phyloP scores from a whole-genome alignment of 2,329 filamentous ascomycete species.

The Blastomyces gilchristii region DNA sequence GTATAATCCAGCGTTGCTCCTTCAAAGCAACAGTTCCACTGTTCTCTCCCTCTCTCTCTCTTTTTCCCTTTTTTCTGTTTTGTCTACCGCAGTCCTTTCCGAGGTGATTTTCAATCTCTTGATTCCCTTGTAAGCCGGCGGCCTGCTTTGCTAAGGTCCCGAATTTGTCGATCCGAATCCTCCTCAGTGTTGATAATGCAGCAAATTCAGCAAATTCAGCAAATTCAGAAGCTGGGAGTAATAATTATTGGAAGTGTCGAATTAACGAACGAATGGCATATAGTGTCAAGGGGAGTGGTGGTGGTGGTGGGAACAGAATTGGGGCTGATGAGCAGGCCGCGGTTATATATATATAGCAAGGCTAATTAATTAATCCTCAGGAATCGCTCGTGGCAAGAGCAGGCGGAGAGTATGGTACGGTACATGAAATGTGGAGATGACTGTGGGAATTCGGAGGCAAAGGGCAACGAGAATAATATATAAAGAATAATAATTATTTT shows the following conservation, averaged over 20 bases:
- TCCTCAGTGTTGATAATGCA: no score
- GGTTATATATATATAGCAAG: neutral
- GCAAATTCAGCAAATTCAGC: no score
- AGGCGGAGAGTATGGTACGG: neutral
- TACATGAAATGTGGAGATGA: neutral
- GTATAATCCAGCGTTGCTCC: neutral
- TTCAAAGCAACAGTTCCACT: neutral
- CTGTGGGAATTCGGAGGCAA: neutral
- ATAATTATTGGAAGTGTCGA: neutral
- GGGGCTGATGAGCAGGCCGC: neutral
- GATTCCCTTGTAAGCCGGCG: neutral
- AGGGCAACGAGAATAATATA: neutral
- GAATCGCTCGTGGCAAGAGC: slow-evolving; percentile 1
- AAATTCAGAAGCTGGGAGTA: neutral
- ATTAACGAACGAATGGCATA: neutral
- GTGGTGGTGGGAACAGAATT: neutral
- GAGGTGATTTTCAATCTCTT: neutral
- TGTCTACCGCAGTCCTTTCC: neutral
- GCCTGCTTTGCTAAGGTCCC: neutral
- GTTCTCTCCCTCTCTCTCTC: neutral
- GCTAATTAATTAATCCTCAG: neutral
- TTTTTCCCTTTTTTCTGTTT: neutral
- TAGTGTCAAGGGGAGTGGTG: neutral
- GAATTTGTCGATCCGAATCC: no score
- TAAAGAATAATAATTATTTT: neutral